Percentiles rank a stretch among this genome's conserved stretches.
Evolutionary conservation across 2,329 filamentous ascomycete genomes (phyloP).

Genomic region (Ramichloridium luteum): DNA sequence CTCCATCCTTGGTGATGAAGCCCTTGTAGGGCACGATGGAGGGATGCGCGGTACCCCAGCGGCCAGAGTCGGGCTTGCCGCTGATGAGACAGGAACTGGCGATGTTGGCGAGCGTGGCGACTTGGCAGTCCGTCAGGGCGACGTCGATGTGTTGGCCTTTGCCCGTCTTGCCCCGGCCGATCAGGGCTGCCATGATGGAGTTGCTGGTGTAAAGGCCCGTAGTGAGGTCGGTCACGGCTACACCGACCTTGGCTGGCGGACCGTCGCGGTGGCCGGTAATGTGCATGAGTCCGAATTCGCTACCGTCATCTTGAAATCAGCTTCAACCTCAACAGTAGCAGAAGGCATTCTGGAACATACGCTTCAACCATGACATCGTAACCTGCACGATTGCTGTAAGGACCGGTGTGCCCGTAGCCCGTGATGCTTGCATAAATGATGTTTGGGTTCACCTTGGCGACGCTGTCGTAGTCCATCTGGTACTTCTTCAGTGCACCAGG

Average conservation of each 20-base stretch:
- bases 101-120: conserved; percentile 88
- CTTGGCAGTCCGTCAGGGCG: conserved; percentile 84
- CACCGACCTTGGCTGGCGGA: conserved; percentile 90
- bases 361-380: conserved; percentile 99
- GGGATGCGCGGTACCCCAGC: conserved; percentile 97
- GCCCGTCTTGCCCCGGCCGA: conserved; percentile 62
- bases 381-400: conserved; percentile 73
- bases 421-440: conserved; percentile 95
- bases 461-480: conserved; percentile 70
- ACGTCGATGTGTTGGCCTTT: conserved; percentile 88
- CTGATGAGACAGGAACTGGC: conserved; percentile 84
- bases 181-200: conserved; percentile 82
- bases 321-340: too few species aligned
- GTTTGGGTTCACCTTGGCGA: conserved; percentile 68
- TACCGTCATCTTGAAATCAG: too few species aligned
- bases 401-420: conserved; percentile 90
- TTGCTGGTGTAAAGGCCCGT: conserved; percentile 93
- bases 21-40: conserved; percentile 93
- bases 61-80: conserved; percentile 71
- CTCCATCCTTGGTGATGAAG: conserved; percentile 53
- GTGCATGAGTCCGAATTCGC: conserved; percentile 93
- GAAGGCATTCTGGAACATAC: conserved; percentile 16
- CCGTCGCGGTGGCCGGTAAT: conserved; percentile 84
- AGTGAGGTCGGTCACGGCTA: conserved; percentile 91
- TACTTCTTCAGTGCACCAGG: conserved; percentile 86